Conservation (phyloP, 2,329 filamentous ascomycete species). For the Fusarium siculi region DNA sequence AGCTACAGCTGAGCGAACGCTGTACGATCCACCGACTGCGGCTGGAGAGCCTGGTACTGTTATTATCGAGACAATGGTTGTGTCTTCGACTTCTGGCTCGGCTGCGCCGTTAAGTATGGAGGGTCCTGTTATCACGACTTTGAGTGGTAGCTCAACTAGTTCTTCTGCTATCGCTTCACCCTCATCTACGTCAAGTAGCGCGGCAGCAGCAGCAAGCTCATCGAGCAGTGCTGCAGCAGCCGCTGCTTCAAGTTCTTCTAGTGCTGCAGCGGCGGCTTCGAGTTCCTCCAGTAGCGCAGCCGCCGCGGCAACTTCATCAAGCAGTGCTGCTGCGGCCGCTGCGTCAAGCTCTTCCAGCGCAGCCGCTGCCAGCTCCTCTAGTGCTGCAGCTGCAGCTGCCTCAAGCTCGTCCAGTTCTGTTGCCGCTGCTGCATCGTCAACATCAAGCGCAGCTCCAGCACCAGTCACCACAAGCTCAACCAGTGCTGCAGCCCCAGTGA, state of each 20-base stretch:
- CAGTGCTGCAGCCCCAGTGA: background rate
- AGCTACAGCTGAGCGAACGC: conserved; percentile 1
- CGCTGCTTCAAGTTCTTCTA: background rate
- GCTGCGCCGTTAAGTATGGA: background rate
- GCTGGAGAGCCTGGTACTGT: conserved; percentile 15
- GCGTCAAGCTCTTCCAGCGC: background rate
- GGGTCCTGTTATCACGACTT: background rate
- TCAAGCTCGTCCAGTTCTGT: background rate
- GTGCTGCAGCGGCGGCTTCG: background rate
- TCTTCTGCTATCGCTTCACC: background rate
- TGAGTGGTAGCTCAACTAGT: background rate
- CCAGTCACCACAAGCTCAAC: background rate
- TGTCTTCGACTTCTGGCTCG: background rate
- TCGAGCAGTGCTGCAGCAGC: background rate
- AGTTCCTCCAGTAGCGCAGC: too few relatives aligned
- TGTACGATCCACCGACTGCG: conserved; percentile 14
- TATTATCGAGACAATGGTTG: conserved; percentile 6
- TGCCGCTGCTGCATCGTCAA: background rate
- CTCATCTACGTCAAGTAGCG: background rate
- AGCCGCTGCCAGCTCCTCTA: background rate
- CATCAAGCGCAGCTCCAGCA: background rate
- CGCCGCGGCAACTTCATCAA: background rate
- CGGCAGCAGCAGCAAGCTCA: background rate
- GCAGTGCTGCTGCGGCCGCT: background rate
- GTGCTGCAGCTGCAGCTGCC: background rate